A percentile compares a stretch with the other conserved stretches of the same genome.
Evolutionary conservation across 345 rosid species (phyloP).

Genomic region (Turnera subulata): DNA sequence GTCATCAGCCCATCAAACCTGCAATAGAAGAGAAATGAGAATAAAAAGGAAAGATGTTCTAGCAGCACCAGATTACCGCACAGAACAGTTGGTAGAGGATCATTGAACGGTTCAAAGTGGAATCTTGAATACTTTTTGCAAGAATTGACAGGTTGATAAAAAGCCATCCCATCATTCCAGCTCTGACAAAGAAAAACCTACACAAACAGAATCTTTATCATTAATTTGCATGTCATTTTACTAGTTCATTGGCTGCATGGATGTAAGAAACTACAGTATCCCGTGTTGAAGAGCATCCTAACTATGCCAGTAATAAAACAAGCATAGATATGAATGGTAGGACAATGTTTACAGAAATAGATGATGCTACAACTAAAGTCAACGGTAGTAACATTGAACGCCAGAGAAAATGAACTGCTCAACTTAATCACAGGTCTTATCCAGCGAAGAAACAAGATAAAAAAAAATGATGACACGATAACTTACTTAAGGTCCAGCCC

Average conservation of each 20-base stretch:
- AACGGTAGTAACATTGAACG: too few species aligned
- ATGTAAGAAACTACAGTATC: too few species aligned
- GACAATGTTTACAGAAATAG: too few species aligned
- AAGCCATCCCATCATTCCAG: slow-evolving; percentile 99
- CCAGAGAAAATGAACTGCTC: too few species aligned
- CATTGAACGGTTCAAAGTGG: slow-evolving; percentile 57
- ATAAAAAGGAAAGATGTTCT: background rate
- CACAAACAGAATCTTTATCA: background rate
- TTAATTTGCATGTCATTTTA: too few species aligned
- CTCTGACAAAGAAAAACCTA: slow-evolving; percentile 93
- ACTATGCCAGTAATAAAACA: too few species aligned
- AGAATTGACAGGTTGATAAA: slow-evolving; percentile 82
- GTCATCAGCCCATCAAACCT: slow-evolving; percentile 11
- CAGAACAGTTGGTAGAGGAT: slow-evolving; percentile 79
- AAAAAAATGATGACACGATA: slow-evolving; percentile 1
- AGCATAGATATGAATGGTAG: too few species aligned
- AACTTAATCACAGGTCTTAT: too few species aligned
- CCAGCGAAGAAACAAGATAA: background rate
- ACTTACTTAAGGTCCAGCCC: slow-evolving; percentile 90
- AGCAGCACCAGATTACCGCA: slow-evolving; percentile 43
- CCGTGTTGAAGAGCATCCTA: too few species aligned
- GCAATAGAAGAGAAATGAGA: background rate
- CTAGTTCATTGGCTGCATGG: too few species aligned
- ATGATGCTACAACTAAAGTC: too few species aligned
- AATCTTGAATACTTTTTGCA: slow-evolving; percentile 58